Evolutionary conservation across 2,329 filamentous ascomycete species (phyloP).

Genomic region (Botrytis sinoallii): DNA sequence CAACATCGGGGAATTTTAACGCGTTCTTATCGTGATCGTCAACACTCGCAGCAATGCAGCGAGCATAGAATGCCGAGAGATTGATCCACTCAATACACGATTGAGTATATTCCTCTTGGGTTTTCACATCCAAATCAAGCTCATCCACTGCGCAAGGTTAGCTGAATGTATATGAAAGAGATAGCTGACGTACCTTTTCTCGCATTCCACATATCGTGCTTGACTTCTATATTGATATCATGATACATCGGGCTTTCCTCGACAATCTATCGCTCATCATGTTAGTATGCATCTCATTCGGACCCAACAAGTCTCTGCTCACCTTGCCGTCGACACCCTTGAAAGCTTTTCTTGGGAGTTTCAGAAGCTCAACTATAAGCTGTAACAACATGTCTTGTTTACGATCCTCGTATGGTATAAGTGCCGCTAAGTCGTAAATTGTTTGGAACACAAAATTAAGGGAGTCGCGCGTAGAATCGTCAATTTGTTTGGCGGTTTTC

Average conservation of each 20-base stretch:
- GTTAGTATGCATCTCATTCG: neutral
- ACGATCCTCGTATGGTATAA: neutral
- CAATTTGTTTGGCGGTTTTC: neutral
- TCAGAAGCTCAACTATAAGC: neutral
- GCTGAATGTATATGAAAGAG: neutral
- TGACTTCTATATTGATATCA: neutral
- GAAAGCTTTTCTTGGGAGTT: neutral
- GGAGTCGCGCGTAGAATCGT: neutral
- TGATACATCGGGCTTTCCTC: neutral
- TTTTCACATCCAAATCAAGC: neutral
- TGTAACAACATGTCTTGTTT: neutral
- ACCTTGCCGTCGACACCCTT: neutral
- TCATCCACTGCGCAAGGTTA: neutral
- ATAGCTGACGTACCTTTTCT: neutral
- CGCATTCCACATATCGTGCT: conserved; percentile 4
- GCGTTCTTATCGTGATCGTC: neutral
- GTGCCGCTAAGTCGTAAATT: neutral
- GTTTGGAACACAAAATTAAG: neutral
- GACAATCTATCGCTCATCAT: neutral
- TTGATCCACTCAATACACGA: neutral
- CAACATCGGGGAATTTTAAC: neutral
- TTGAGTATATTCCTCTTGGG: neutral
- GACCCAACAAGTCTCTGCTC: neutral
- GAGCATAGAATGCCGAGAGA: neutral
- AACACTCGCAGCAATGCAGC: neutral